Base-by-base conservation (phyloP, 306 rosid genomes). In the Rosa persica region DNA sequence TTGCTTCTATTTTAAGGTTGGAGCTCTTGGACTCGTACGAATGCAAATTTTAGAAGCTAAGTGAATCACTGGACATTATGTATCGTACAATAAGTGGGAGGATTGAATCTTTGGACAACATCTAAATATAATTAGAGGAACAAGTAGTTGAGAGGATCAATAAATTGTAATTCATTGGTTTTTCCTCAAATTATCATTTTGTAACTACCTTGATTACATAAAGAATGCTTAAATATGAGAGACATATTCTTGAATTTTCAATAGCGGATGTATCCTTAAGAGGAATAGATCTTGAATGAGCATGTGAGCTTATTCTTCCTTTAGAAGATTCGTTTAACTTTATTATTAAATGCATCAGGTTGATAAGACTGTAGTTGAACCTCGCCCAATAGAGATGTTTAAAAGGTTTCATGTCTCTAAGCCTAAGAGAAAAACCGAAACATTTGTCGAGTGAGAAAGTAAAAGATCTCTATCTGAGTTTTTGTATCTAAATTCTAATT, bases 191-290 rank as follows among this genome's bases (percentile, higher is more conserved):
- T 38, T 16, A 20, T 12, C 72, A 17, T 22, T 70, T 48, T 71
- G 43, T 17, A 71, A 25, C 43, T 47, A 25, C 40, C 48, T 3
- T 27, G 40, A 30, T 8, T 71, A 17, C 75, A 47, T 16, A 30
- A 10, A 13, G 57, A 49, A n/a, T 19, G 23, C 27, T 60, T 58
- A 13, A 12, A 39, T 38, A 74, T 23, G 44, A 72, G 57, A 55
- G 13, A 62, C 75, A 73, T 87, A 92, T 97, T 89, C 84, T 86
- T 22, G 77, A 81, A 71, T 27, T 78, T 74, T 76, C 78, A 67
- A 78, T 84, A 43, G 79, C 67, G 10, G 83, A 76, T 66, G 74
- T 74, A 76, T 86, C 83, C 73, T 83, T 82, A 8, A 80, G 82
- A 68, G 80, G 84, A 38, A 65, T 68, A 15, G 81, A 1, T 74